These are phyloP conservation scores for Fragaria vesca DNA, from an alignment of 306 rosid genomes.

Conservation along the genomic window DNA sequence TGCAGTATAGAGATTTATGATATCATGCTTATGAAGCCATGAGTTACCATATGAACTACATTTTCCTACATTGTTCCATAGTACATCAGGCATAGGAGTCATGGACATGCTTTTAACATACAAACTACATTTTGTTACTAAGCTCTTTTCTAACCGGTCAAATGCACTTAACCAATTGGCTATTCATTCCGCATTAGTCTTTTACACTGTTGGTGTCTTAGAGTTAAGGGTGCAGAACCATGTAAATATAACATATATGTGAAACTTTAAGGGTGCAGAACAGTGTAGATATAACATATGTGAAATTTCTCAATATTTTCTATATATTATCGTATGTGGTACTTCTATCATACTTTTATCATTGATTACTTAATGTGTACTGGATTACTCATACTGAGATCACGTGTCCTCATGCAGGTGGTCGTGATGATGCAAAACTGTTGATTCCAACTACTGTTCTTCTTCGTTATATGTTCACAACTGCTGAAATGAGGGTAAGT, in stretches of 20 bases:
- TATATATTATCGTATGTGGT: constrained; percentile 14
- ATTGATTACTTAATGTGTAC: constrained; percentile 19
- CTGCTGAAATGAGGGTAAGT: constrained; percentile 81
- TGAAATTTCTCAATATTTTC: neutral
- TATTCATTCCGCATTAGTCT: neutral
- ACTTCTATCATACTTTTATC: constrained; percentile 19
- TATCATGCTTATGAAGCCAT: neutral
- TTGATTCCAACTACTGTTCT: constrained; percentile 77
- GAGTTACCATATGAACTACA: neutral
- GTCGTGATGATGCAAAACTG: constrained; percentile 82
- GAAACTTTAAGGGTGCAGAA: neutral
- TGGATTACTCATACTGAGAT: constrained; percentile 25
- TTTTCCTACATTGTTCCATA: neutral
- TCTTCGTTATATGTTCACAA: constrained; percentile 83
- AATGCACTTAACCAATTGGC: neutral
- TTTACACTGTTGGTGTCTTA: neutral
- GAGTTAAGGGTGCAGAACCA: neutral
- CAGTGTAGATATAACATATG: neutral
- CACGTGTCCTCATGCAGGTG: constrained; percentile 52
- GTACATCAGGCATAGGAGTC: neutral
- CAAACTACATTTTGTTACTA: neutral
- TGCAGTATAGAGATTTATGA: neutral
- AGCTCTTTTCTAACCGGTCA: neutral
- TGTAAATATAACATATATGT: neutral
- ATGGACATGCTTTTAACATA: neutral